Base-by-base conservation (phyloP, 495 filamentous ascomycete genomes). In the Penicillium macrosclerotiorum region DNA sequence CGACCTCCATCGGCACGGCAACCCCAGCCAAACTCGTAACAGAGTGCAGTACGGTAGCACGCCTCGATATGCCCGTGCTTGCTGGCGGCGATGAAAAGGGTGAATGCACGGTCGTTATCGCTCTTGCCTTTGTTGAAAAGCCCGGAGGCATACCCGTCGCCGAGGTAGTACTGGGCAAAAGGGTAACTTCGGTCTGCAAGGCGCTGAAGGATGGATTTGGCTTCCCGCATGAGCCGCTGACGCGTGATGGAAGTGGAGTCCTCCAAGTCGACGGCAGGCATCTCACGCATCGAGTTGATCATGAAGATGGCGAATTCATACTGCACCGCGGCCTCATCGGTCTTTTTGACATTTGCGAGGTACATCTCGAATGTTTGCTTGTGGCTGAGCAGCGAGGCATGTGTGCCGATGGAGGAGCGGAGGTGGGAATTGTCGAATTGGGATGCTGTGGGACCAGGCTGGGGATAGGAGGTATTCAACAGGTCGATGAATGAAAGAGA, bases 21-120 rank as follows among this genome's bases (percentile, higher is more conserved):
- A 16, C 93, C 93, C 93, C 94, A 97, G 49, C 90, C 94, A 68
- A 96, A 97, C 60, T 99, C 93, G 68, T 95, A 96, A 72, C 92
- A 97, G 26, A 99, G 72, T 3, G 86, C 93, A 35, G 92, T 85
- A 40, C 93, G 86, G 68, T 96, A 99, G 31, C 84, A 92, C 20
- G 94, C 90, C 69, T 99, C 93, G 22, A 94, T 88, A 61, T 99
- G 93, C 23, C 93, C 94, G 64, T 96, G 94, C 70, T 97, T 99
- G 63, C 88, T 90, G 9, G 94, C 94, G 1, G 92, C 80, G 24
- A 96, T 74, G 61, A 99, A 99, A 5, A 96, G 81, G 0, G 87
- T 81, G 57, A 96, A 97, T 1, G 92, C 90, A 8, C 83, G 82
- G 48, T 93, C 89, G 55, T 92, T 84, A 64, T 97, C 94, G 55